Evolutionary conservation across 352 stramenopile species (phyloP).

Genomic region (Globisporangium echinulatum): DNA sequence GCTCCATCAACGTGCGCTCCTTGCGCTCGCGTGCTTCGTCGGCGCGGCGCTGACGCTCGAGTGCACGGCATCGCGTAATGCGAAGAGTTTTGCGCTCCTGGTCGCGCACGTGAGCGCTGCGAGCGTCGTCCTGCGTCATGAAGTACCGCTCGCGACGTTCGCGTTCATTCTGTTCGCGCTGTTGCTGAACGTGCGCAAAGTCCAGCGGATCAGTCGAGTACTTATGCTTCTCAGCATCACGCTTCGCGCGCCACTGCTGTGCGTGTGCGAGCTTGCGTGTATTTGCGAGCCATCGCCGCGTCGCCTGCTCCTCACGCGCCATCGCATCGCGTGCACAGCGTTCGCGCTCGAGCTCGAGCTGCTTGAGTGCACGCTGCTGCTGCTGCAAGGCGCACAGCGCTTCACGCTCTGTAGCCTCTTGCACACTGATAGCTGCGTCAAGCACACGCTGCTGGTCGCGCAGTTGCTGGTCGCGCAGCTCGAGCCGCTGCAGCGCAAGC

Average conservation of each 20-base stretch:
- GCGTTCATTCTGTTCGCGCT: slow-evolving; percentile 35
- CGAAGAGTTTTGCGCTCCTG: slow-evolving; percentile 31
- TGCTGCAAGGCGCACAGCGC: slow-evolving; percentile 22
- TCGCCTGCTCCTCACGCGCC: slow-evolving; percentile 30
- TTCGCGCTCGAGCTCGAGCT: slow-evolving; percentile 35
- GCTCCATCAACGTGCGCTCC: slow-evolving; percentile 29
- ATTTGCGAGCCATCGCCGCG: slow-evolving; percentile 29
- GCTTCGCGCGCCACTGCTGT: slow-evolving; percentile 35
- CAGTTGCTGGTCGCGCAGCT: slow-evolving; percentile 15
- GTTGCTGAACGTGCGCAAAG: slow-evolving; percentile 32
- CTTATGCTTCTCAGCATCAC: slow-evolving; percentile 33
- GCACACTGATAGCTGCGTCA: slow-evolving; percentile 1
- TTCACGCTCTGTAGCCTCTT: slow-evolving; percentile 17
- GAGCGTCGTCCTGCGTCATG: slow-evolving; percentile 38
- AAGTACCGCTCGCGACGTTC: slow-evolving; percentile 43
- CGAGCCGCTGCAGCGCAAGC: slow-evolving; percentile 13
- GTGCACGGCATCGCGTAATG: slow-evolving; percentile 33
- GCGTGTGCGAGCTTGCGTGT: slow-evolving; percentile 29
- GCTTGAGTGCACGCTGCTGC: slow-evolving; percentile 18
- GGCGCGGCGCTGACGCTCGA: slow-evolving; percentile 20
- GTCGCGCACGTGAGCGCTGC: slow-evolving; percentile 19
- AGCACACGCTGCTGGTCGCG: slow-evolving; percentile 9
- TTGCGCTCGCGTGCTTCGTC: slow-evolving; percentile 24
- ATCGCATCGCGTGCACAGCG: slow-evolving; percentile 26
- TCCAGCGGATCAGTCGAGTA: slow-evolving; percentile 54